Conservation (phyloP, 257 asterid species). For the Plantago elongata region DNA sequence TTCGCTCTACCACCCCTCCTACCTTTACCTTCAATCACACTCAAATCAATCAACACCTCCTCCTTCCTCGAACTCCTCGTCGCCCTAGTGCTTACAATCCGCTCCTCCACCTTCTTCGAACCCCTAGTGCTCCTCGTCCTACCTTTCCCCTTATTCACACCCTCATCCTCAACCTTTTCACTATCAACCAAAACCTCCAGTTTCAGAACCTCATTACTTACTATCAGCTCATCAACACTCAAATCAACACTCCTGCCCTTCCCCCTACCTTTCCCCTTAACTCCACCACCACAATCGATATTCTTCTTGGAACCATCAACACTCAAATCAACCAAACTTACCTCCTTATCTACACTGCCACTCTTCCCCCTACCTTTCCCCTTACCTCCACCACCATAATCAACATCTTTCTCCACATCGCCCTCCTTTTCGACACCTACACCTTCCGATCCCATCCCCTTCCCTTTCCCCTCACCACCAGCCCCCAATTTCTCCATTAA, state of each 20-base stretch:
- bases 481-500: constrained; percentile 10
- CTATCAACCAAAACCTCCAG: background rate
- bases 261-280: constrained; percentile 20
- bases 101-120: constrained; percentile 17
- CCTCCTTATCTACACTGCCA: background rate
- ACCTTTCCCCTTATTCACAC: constrained; percentile 24
- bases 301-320: background rate
- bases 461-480: constrained; percentile 6
- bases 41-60: constrained; percentile 19
- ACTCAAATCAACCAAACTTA: background rate
- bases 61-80: constrained; percentile 35
- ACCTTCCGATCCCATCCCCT: background rate
- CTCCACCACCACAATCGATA: background rate
- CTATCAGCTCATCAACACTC: background rate
- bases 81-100: constrained; percentile 29
- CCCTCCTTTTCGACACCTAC: background rate
- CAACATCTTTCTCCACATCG: background rate
- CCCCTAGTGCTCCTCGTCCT: constrained; percentile 24
- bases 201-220: background rate
- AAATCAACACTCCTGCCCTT: constrained; percentile 18
- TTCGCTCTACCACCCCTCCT: constrained; percentile 34
- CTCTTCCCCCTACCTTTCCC: too few species aligned
- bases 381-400: background rate
- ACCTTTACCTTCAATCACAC: constrained; percentile 24
- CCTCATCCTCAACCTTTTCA: constrained; percentile 15